Evolutionary conservation across 2,329 filamentous ascomycete genomes (phyloP).

Genomic region (Colletotrichum kahawae): DNA sequence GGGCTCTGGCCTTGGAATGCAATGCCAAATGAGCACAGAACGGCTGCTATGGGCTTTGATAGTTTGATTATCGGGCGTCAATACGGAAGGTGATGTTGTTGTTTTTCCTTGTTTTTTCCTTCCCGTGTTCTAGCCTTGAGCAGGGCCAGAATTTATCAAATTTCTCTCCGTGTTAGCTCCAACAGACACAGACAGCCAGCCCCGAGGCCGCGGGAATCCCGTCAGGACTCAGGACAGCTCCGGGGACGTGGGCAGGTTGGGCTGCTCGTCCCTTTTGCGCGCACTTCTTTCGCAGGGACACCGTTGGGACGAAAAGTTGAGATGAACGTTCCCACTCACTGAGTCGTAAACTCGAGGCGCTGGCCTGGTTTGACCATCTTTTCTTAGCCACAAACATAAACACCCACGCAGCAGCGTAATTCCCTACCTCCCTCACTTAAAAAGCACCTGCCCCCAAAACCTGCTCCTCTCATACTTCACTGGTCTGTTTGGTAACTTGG

Average conservation of each 20-base stretch:
- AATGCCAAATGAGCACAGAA: neutral
- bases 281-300: neutral
- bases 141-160: neutral
- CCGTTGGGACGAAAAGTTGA: constrained; percentile 14
- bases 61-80: constrained; percentile 19
- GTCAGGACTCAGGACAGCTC: neutral
- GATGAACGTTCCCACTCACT: constrained; percentile 11
- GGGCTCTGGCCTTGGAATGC: constrained; percentile 14
- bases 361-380: neutral
- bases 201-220: neutral
- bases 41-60: neutral
- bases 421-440: neutral
- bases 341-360: constrained; percentile 7
- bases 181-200: neutral
- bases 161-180: neutral
- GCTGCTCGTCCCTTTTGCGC: neutral
- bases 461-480: neutral
- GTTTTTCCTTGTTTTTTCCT: neutral
- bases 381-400: neutral
- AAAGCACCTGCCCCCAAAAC: neutral
- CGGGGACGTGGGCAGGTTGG: neutral
- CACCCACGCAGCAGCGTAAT: neutral
- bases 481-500: neutral
- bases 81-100: neutral
- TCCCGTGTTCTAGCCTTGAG: neutral